phyloP scores from a whole-genome alignment of 2,329 filamentous ascomycete genomes.

The Beauveria asiatica region DNA sequence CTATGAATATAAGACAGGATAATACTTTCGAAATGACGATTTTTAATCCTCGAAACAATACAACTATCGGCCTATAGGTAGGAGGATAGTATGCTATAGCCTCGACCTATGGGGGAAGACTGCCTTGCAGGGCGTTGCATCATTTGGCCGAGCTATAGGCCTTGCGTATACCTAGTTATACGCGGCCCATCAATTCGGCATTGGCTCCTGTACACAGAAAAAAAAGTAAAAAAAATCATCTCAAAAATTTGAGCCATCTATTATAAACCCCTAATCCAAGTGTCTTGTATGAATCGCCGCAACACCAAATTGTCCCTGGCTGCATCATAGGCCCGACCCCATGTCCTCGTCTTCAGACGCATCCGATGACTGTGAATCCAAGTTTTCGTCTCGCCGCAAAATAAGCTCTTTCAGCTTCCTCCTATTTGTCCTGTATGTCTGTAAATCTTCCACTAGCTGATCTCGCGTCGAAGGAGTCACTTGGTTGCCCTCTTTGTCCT shows the following conservation, averaged over 20 bases:
- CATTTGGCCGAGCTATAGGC: too few relatives aligned
- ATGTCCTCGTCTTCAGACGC: not conserved
- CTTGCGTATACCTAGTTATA: too few relatives aligned
- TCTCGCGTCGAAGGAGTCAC: constrained; percentile 49
- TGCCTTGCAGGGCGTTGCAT: too few relatives aligned
- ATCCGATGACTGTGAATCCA: constrained; percentile 17
- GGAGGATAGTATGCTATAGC: too few relatives aligned
- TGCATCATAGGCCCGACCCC: not conserved
- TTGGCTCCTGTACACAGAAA: not conserved
- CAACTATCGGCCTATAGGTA: too few relatives aligned
- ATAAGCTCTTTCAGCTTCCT: constrained; percentile 36
- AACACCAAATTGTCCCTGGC: not conserved
- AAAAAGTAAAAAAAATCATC: not conserved
- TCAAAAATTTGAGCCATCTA: not conserved
- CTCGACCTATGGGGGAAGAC: too few relatives aligned
- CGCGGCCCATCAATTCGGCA: too few relatives aligned
- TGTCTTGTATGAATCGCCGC: not conserved
- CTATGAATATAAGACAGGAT: too few relatives aligned
- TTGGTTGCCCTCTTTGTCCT: constrained; percentile 43
- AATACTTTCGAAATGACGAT: too few relatives aligned
- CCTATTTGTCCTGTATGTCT: constrained; percentile 36
- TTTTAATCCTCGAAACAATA: too few relatives aligned
- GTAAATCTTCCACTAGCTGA: constrained; percentile 41
- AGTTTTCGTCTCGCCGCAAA: constrained; percentile 35
- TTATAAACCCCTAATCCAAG: not conserved